Evolutionary conservation across 2,329 filamentous ascomycete genomes (phyloP).

Genomic region (Alternaria sp.): DNA sequence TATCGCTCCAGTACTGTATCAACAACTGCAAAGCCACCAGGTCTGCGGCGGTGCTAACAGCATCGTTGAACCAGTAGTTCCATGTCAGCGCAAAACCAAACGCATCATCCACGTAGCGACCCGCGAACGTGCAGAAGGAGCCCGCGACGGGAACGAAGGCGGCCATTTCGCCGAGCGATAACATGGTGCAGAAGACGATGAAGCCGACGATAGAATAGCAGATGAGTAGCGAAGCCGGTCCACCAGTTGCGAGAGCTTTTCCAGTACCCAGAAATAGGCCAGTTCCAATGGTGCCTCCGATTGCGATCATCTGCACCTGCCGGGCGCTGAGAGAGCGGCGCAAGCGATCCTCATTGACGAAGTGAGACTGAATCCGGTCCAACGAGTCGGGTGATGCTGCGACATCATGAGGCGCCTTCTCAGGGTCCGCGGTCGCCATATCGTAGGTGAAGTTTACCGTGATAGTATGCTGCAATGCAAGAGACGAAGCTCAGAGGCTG

Average conservation of each 20-base stretch:
- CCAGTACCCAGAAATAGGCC: constrained; percentile 69
- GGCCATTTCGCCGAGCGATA: constrained; percentile 50
- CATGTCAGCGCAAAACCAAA: constrained; percentile 54
- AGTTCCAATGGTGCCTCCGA: constrained; percentile 68
- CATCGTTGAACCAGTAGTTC: constrained; percentile 48
- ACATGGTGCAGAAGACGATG: constrained; percentile 48
- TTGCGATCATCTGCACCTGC: constrained; percentile 70
- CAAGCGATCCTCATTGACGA: constrained; percentile 36
- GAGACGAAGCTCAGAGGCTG: constrained; percentile 12
- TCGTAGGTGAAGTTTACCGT: not conserved
- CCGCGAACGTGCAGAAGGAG: constrained; percentile 41
- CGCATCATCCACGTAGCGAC: constrained; percentile 67
- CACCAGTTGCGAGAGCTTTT: constrained; percentile 60
- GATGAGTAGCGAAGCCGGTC: constrained; percentile 43
- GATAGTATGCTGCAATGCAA: constrained; percentile 1
- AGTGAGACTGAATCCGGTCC: constrained; percentile 18
- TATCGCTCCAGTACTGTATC: constrained; percentile 49
- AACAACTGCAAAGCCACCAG: constrained; percentile 47
- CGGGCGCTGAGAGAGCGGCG: constrained; percentile 49
- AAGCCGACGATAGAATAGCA: constrained; percentile 50
- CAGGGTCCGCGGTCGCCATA: constrained; percentile 25
- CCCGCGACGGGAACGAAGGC: constrained; percentile 49
- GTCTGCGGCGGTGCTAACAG: constrained; percentile 46
- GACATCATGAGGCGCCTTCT: constrained; percentile 26
- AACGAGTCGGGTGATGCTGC: constrained; percentile 21